Evolutionary conservation across 768 basidiomycete genomes (phyloP).

Genomic region (Kwoniella sp.): DNA sequence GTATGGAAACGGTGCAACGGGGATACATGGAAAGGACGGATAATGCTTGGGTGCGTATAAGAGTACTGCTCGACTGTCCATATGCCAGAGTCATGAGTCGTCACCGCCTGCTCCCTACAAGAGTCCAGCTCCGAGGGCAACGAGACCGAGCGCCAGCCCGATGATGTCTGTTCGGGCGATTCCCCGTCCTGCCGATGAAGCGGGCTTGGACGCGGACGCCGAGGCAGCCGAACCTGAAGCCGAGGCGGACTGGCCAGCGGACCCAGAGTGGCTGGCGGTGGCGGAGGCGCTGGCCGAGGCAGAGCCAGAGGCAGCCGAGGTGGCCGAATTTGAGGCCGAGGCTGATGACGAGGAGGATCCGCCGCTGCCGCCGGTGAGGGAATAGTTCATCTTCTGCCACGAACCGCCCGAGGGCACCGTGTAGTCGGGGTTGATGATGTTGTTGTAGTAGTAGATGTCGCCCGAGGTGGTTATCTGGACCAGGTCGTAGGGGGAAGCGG

Average conservation of each 20-base stretch:
- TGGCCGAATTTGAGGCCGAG: slow-evolving; percentile 11
- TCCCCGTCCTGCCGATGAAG: slow-evolving; percentile 1
- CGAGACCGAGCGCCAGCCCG: slow-evolving; percentile 16
- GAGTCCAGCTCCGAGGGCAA: slow-evolving; percentile 20
- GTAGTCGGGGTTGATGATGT: slow-evolving; percentile 34
- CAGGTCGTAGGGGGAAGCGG: slow-evolving; percentile 41
- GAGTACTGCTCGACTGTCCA: too few species aligned
- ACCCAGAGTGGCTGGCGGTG: neutral
- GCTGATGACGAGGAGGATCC: slow-evolving; percentile 4
- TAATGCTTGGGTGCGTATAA: too few species aligned
- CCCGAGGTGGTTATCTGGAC: slow-evolving; percentile 47
- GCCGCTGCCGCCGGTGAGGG: slow-evolving; percentile 29
- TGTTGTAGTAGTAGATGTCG: slow-evolving; percentile 46
- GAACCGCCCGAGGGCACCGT: slow-evolving; percentile 33
- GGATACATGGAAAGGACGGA: too few species aligned
- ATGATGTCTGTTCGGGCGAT: slow-evolving; percentile 11
- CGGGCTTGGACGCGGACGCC: neutral
- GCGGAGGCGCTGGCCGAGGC: slow-evolving; percentile 11
- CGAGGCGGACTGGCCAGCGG: slow-evolving; percentile 1
- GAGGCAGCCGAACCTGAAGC: slow-evolving; percentile 4
- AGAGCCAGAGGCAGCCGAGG: slow-evolving; percentile 13
- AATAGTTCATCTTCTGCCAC: slow-evolving; percentile 49
- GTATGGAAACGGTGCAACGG: too few species aligned
- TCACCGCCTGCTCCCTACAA: slow-evolving; percentile 22
- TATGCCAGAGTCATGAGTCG: too few species aligned